phyloP scores from a whole-genome alignment of 2,329 filamentous ascomycete genomes.

The Penicillium olsonii region DNA sequence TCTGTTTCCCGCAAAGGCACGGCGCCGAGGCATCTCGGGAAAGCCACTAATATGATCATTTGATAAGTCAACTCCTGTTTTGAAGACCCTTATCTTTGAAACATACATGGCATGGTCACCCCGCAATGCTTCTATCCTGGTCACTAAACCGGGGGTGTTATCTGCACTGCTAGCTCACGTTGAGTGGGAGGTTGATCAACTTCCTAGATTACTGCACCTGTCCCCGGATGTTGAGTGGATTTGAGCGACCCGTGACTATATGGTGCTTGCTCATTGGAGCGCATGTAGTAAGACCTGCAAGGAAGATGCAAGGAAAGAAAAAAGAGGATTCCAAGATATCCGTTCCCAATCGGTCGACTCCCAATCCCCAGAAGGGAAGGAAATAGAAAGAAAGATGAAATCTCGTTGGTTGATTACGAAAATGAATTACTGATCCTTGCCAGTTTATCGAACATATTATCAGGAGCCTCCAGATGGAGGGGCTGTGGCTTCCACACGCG shows the following conservation, averaged over 20 bases:
- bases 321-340: too few relatives aligned
- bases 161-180: not conserved
- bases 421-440: not conserved
- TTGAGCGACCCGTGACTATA: not conserved
- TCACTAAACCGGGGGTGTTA: not conserved
- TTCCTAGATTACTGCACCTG: not conserved
- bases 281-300: not conserved
- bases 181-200: not conserved
- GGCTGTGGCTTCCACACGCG: slow-evolving; percentile 1
- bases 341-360: too few relatives aligned
- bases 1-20: not conserved
- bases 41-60: not conserved
- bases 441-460: not conserved
- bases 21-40: not conserved
- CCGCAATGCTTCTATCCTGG: not conserved
- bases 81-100: not conserved
- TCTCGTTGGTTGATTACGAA: slow-evolving; percentile 3
- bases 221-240: not conserved
- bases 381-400: too few relatives aligned
- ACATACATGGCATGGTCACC: not conserved
- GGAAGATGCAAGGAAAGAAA: slow-evolving; percentile 7
- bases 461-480: not conserved
- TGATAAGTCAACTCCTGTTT: not conserved
- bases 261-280: not conserved
- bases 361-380: too few relatives aligned